Base-by-base conservation (phyloP, 495 filamentous ascomycete genomes). In the Penicillium samsonianum region DNA sequence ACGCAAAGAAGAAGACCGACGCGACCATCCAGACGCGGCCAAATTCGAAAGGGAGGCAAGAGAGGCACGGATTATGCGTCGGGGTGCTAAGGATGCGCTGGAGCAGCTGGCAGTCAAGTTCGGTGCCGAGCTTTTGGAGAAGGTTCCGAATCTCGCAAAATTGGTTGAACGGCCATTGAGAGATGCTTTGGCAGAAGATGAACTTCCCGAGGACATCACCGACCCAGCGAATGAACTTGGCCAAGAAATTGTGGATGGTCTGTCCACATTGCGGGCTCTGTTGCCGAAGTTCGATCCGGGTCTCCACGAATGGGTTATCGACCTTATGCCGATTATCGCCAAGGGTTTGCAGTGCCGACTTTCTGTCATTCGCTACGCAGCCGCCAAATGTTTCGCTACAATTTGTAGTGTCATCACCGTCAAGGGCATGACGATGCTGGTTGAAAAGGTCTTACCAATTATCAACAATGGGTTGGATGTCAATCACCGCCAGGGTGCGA, bases 331-430 rank as follows among this genome's bases (percentile, higher is more conserved):
- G n/a, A 78, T 91, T 44, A 83, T 98, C 49, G 87, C 88, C 67
- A 92, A 87, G 68, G 92, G 89, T 3, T 79, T 98, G 14, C 90
- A 90, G 61, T 96, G 90, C 10, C 81, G 87, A 58, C 80, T 96
- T 9, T 93, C 93, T 11, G 88, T 98, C 0, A 90, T 98, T 71
- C 84, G 94, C 43, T 98, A 98, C 71, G 91, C 92, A 65, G 94
- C 94, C 31, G 95, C 94, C 10, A 98, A 98, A 71, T 98, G 95
- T 69, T 86, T 98, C 69, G 94, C 95, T 9, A 98, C 93, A 9
- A 87, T 97, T 23, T 98, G 95, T 81, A 97, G 92, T 66, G 90
- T 97, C 55, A 92, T 98, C 55, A 90, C 89, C 3, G 87, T 97
- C 17, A 85, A 96, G 49, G 94, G 90, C 28, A 97, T 98, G 89